Base-by-base conservation (phyloP, 2,329 filamentous ascomycete genomes). In the Colletotrichum salicis region DNA sequence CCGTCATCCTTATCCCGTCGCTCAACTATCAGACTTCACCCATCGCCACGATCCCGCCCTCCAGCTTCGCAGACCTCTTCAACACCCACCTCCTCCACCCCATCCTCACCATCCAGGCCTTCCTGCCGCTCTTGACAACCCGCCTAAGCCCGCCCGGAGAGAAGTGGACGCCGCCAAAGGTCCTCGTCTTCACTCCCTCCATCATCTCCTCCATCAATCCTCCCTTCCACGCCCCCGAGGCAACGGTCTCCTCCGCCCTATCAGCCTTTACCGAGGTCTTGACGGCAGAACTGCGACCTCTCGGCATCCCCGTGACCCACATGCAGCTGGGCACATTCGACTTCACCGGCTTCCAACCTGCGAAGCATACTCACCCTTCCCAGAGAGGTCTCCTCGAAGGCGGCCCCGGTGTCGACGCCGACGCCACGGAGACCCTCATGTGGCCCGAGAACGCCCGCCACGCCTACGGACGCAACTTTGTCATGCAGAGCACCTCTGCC, bases 251-350 rank as follows among this genome's bases (percentile, higher is more conserved):
- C 75, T 92, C 93, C 24, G 96, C 94, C 4, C 88, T 98, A n/a
- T 91, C 93, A 13, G 93, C 94, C 31, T 97, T 97, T 79, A 93
- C 94, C 33, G 89, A 93, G 62, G 93, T 94, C 0, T 87, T 98
- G 12, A 88, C 93, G 15, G 91, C 91, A 66, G 96, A 98, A 84
- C 88, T 98, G 52, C 87, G 88, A 4, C 91, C 94, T 4, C 86
- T 96, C 45, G 89, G 88, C 64, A 92, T 98, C 64, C 89, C 92
- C 51, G 93, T 98, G 24, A 93, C 93, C 1, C 94, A 98, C 79
- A 88, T 99, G 80, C 94, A 96, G 82, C 90, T 98, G 1, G 96
- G 96, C 70, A 95, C 94, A 27, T 94, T 99, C 79, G 96, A 98
- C 82, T 91, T 96, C 76, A 90, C 91, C 7, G 87, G 91, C 73